Base-by-base conservation (phyloP, 2,329 filamentous ascomycete species). In the Sporothrix pallida region DNA sequence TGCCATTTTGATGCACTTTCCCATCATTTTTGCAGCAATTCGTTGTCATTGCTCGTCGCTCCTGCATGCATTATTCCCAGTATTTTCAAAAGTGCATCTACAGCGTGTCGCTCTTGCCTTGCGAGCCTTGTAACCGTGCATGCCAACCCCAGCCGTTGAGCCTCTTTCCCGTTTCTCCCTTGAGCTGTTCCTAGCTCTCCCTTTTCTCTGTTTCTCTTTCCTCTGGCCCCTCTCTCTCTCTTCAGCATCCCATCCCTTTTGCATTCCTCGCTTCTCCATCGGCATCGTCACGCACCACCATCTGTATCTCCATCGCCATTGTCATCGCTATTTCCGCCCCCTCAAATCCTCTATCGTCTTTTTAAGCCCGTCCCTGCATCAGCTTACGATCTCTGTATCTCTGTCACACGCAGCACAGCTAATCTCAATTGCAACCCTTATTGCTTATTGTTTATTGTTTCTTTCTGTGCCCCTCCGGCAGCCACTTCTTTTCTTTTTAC, bases 61-160 rank as follows among this genome's bases (percentile, higher is more conserved):
- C 65, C 26, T 52, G 46, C 65, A 7, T 26, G 23, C 23, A 26
- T 26, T 26, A 37, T 37, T 37, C 7, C 31, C 31, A 37, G 31
- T 37, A 37, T 37, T 37, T 37, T 37, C 46, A 13, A 48, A 67
- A 46, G 62, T 67, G 62, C 62, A 67, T 48, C 42, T 48, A 23
- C n/a, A 67, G 62, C n/a, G 20, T 12, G 63, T 31, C 65, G 23
- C 65, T 52, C 65, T 68, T 68, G 65, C 65, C 65, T 68, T 13
- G 20, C 23, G 31, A 37, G 31, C 52, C 58, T 42, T 42, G 31
- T 31, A 8, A 15, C 44, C 46, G 46, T 37, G 48, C 62, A 67
- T 67, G 42, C 62, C 62, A 67, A 67, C 46, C 42, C 9, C 62
- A 67, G 62, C 62, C 62, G 42, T 67, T 48, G 62, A 31, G 46